These are phyloP conservation scores for Scheffersomyces segobiensis DNA, from an alignment of 1,139 yeast genomes.

Conservation along the genomic window DNA sequence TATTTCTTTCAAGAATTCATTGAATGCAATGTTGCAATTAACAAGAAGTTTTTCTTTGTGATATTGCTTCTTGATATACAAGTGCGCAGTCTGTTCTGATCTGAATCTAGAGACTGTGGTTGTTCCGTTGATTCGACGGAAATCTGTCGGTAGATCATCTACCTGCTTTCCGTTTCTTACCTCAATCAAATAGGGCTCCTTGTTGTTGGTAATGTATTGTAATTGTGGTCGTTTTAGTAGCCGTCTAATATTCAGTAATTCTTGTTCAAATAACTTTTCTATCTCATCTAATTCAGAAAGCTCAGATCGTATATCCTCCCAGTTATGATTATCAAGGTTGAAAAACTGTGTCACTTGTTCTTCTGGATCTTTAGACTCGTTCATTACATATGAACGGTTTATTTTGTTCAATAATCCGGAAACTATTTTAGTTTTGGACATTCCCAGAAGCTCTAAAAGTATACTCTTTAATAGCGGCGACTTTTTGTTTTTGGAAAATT, in stretches of 20 bases:
- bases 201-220: conserved; percentile 55
- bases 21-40: conserved; percentile 59
- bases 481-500: conserved; percentile 9
- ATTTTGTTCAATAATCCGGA: conserved; percentile 51
- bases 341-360: conserved; percentile 57
- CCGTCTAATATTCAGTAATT: conserved; percentile 46
- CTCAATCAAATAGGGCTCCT: conserved; percentile 73
- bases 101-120: conserved; percentile 71
- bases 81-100: conserved; percentile 54
- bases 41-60: conserved; percentile 59
- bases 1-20: conserved; percentile 46
- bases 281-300: conserved; percentile 43
- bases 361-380: conserved; percentile 42
- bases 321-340: conserved; percentile 40
- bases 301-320: conserved; percentile 42
- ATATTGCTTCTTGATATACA: conserved; percentile 59
- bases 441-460: conserved; percentile 23
- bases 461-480: conserved; percentile 27
- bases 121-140: conserved; percentile 78
- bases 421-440: conserved; percentile 16
- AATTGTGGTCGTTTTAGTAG: conserved; percentile 59
- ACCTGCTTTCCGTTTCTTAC: conserved; percentile 59
- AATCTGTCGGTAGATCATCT: conserved; percentile 62
- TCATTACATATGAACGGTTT: conserved; percentile 55
- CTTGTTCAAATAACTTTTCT: conserved; percentile 48